phyloP scores from a whole-genome alignment of 2,329 filamentous ascomycete genomes.

The Xylaria sp. region DNA sequence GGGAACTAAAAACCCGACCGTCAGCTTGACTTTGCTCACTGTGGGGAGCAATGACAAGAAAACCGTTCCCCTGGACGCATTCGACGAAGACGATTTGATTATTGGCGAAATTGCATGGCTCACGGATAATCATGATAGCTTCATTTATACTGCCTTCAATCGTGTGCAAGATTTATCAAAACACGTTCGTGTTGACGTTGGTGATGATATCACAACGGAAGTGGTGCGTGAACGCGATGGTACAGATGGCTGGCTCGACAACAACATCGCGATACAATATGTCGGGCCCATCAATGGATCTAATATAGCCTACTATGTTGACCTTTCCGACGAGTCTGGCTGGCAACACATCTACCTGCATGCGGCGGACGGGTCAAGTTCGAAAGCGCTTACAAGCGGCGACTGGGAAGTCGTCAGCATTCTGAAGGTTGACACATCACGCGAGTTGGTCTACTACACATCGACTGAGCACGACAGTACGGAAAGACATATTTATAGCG shows the following conservation, averaged over 20 bases:
- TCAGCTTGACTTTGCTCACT: constrained; percentile 66
- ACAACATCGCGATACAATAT: constrained; percentile 66
- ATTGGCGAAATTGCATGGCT: constrained; percentile 77
- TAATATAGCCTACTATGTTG: constrained; percentile 67
- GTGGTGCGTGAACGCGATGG: constrained; percentile 68
- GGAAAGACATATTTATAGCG: constrained; percentile 74
- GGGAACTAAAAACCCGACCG: constrained; percentile 73
- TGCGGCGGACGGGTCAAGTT: constrained; percentile 64
- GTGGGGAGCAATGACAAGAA: constrained; percentile 59
- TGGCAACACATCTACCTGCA: constrained; percentile 75
- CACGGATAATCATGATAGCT: constrained; percentile 67
- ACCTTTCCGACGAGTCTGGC: constrained; percentile 73
- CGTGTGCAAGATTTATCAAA: constrained; percentile 74
- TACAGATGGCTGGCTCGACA: constrained; percentile 71
- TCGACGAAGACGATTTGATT: constrained; percentile 69
- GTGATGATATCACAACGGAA: constrained; percentile 57
- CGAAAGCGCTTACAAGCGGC: constrained; percentile 69
- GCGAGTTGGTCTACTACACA: constrained; percentile 70
- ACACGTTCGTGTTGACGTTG: constrained; percentile 67
- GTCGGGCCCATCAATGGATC: constrained; percentile 58
- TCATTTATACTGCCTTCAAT: constrained; percentile 75
- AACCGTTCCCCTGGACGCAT: constrained; percentile 65
- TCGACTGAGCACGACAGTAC: constrained; percentile 74
- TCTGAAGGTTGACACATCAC: constrained; percentile 67
- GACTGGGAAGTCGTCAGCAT: constrained; percentile 73